Evolutionary conservation across 805 yeast species (phyloP), one percentile per base, ranked within the genome.

Genomic region (Metschnikowia continentalis): DNA sequence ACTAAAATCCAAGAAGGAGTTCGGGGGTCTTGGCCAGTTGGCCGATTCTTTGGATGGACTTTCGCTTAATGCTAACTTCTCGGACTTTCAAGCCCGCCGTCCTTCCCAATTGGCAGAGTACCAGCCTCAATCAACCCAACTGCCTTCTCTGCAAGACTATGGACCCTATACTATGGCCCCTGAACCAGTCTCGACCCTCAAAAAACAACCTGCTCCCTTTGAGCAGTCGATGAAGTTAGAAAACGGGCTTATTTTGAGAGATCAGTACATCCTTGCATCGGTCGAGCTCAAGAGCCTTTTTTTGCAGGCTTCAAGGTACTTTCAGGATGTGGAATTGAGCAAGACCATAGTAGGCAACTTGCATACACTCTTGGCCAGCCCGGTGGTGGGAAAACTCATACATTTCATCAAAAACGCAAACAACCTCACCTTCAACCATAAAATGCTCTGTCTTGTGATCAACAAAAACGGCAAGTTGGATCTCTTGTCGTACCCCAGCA

Each of bases 401-500:
- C 60, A 69, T 1, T 74, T 72, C 52, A 67, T 74, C 55, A 70
- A 69, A 46, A 71, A 70, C 56, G 59, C 72, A 50, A 74, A 74
- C 57, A 72, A 72, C 48, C 67, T 74, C 55, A 67, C 73, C 2
- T 70, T 68, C 53, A 67, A 67, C 54, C 74, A 72, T 54, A 74
- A 74, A 54, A 59, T 68, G 45, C 64, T 74, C 45, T 73, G 77
- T 52, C 66, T 83, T 36, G 85, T 81, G 5, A 69, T 81, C 22
- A 76, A 81, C 57, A 83, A 83, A 55, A 79, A 82, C 51, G 87
- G 88, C 17, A 82, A 84, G 63, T 72, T 84, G 58, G 95, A 88
- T 64, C 76, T 87, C 32, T 72, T 86, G 38, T 82, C 89, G 2
- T 79, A 82, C 33, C 87, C 90, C 3, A 77, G 78, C 52, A 80